Percentiles rank a stretch among this genome's conserved stretches.
These are phyloP conservation scores for Hyaloscypha variabilis DNA, from an alignment of 495 filamentous ascomycete genomes.

Conservation along the genomic window DNA sequence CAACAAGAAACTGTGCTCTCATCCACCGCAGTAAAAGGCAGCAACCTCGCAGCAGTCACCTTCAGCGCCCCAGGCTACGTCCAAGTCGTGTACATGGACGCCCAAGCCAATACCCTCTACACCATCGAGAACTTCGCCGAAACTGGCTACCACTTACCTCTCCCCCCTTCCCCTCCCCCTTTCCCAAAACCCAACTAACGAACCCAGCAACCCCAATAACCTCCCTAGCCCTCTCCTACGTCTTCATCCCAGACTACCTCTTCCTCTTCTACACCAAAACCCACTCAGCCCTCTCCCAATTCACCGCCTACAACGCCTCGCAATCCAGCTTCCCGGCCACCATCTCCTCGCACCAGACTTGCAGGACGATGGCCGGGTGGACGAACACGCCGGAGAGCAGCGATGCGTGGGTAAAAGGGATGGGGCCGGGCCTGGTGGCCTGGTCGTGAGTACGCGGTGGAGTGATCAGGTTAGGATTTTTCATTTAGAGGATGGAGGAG, in stretches of 20 bases:
- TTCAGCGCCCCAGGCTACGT: background rate
- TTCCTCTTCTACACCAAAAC: background rate
- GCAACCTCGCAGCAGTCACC: conserved; percentile 3
- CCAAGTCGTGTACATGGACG: conserved; percentile 11
- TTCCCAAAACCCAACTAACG: background rate
- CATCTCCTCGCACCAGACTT: conserved; percentile 2
- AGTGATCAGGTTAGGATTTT: conserved; percentile 10
- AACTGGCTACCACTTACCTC: conserved; percentile 4
- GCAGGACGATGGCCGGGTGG: background rate
- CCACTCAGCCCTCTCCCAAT: background rate
- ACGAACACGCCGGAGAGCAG: conserved; percentile 3
- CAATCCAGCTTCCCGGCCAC: background rate
- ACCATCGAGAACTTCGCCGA: conserved; percentile 3
- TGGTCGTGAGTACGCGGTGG: conserved; percentile 7
- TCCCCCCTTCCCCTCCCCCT: background rate
- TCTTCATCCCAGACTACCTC: background rate
- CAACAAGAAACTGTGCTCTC: background rate
- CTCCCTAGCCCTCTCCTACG: conserved; percentile 1
- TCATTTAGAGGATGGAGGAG: background rate
- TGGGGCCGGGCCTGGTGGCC: conserved; percentile 7
- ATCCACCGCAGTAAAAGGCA: conserved; percentile 2
- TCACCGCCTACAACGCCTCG: background rate
- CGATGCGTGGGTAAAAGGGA: background rate
- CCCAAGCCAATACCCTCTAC: background rate
- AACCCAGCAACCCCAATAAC: background rate